Evolutionary conservation across 192 early-diverging fungal species (phyloP).

Genomic region (Coemansia reversa): DNA sequence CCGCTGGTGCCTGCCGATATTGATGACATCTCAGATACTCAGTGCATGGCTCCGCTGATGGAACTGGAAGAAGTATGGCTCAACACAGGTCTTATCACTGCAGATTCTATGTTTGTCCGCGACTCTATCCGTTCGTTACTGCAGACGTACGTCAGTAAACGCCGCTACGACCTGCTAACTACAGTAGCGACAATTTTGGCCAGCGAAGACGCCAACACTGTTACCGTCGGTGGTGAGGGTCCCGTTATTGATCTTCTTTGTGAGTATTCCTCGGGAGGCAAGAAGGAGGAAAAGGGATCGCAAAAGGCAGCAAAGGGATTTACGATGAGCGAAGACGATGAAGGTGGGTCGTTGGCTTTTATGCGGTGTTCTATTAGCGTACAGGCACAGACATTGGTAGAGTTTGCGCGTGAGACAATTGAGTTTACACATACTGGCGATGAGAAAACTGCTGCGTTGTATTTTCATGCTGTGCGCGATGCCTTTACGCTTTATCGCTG

Average conservation of each 20-base stretch:
- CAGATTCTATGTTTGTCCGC: slow-evolving; percentile 18
- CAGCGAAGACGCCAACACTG: slow-evolving; percentile 38
- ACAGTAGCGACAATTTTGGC: slow-evolving; percentile 31
- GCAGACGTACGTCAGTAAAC: slow-evolving; percentile 34
- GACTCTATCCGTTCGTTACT: slow-evolving; percentile 26
- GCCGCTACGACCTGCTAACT: slow-evolving; percentile 40
- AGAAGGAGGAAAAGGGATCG: slow-evolving; percentile 5
- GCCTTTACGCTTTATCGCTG: slow-evolving; percentile 41
- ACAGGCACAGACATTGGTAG: slow-evolving; percentile 45
- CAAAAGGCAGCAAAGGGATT: slow-evolving; percentile 4
- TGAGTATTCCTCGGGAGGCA: slow-evolving; percentile 11
- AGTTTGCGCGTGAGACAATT: slow-evolving; percentile 49
- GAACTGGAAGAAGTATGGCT: slow-evolving; percentile 45
- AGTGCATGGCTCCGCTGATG: slow-evolving; percentile 31
- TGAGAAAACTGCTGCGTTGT: slow-evolving; percentile 16
- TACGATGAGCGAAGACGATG: slow-evolving; percentile 11
- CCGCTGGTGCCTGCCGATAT: slow-evolving; percentile 29
- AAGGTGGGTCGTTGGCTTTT: slow-evolving; percentile 20
- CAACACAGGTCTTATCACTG: slow-evolving; percentile 21
- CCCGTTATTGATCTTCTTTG: slow-evolving; percentile 16
- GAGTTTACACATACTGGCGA: slow-evolving; percentile 15
- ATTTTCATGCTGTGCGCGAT: slow-evolving; percentile 49
- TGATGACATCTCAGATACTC: slow-evolving; percentile 22
- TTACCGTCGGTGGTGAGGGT: slow-evolving; percentile 35
- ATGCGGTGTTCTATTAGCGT: slow-evolving; percentile 42